These are phyloP conservation scores for Ceratobasidium papillatum DNA, from an alignment of 1,284 basidiomycete genomes.

Conservation along the genomic window DNA sequence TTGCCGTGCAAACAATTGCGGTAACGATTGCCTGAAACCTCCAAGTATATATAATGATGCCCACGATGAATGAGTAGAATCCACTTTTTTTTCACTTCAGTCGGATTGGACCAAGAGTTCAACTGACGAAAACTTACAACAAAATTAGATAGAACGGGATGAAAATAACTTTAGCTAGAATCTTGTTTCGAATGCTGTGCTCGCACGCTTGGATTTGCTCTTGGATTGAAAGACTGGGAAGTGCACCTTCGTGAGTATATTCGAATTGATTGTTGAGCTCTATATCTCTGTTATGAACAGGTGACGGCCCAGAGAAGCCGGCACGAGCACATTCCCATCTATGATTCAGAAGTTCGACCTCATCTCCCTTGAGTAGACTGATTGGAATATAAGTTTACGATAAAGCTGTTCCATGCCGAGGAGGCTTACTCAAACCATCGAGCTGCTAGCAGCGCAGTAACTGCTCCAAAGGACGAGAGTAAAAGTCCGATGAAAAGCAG, in stretches of 20 bases:
- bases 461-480: constrained; percentile 31
- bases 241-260: neutral
- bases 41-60: constrained; percentile 27
- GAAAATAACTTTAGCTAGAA: constrained; percentile 10
- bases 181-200: neutral
- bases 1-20: constrained; percentile 12
- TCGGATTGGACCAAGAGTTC: too few species aligned
- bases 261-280: neutral
- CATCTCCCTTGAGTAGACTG: constrained; percentile 20
- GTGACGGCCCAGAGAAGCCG: neutral
- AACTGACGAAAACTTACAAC: neutral
- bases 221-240: neutral
- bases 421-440: constrained; percentile 38
- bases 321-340: constrained; percentile 10
- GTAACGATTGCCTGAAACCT: neutral
- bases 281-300: neutral
- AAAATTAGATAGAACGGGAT: neutral
- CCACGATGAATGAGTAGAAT: constrained; percentile 16
- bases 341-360: constrained; percentile 6
- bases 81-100: too few species aligned
- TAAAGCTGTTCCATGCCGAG: neutral
- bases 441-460: constrained; percentile 22
- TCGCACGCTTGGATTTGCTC: neutral
- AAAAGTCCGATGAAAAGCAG: constrained; percentile 18
- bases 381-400: neutral